Evolutionary conservation across 2,329 filamentous ascomycete species (phyloP), one percentile per base, ranked within the genome.

Genomic region (Sclerotinia sclerotiorum): DNA sequence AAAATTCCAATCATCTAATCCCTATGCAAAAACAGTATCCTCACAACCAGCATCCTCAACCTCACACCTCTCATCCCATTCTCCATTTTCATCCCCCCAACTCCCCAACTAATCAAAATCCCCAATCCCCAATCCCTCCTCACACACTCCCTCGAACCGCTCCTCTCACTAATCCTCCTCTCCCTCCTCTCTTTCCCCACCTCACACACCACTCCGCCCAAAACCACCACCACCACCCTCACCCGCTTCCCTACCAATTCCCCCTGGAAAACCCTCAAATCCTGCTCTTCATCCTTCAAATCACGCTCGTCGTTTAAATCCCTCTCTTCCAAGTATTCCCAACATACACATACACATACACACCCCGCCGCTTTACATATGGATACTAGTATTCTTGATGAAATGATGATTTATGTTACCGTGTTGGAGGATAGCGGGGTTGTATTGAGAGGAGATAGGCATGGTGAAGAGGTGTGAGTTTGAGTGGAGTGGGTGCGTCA

Each of bases 21-120:
- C 7, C 27, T 27, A 21, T 2, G 29, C 24, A 55, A 17, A 35
- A 13, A 7, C 17, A 55, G 52, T 3, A 8, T 55, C 52, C 29
- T 55, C 52, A 55, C 52, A 55, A 35, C 52, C 19, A 55, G 52
- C 5, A 55, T 55, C 52, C 52, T 55, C 15, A 55, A 55, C 29
- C 52, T 55, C 17, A 11, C 52, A 32, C 17, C 17, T 19, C 52
- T 55, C 29, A 55, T 55, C 29, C 29, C 52, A 11, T 15, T 35
- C 29, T 29, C 52, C 39, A 42, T 42, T 15, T 42, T 21, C 52
- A 35, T 6, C 32, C 32, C 32, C 6, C 3, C 32, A 8, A 3
- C 15, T 15, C 51, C 15, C 51, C 4, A 54, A 32, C 1, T 8
- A 42, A 42, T 4, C 39, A 13, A 39, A 10, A 39, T 11, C 52